Percentiles rank a stretch among this genome's conserved stretches.
Conservation (phyloP, 2,329 filamentous ascomycete species). For the Ophiostoma sp. region DNA sequence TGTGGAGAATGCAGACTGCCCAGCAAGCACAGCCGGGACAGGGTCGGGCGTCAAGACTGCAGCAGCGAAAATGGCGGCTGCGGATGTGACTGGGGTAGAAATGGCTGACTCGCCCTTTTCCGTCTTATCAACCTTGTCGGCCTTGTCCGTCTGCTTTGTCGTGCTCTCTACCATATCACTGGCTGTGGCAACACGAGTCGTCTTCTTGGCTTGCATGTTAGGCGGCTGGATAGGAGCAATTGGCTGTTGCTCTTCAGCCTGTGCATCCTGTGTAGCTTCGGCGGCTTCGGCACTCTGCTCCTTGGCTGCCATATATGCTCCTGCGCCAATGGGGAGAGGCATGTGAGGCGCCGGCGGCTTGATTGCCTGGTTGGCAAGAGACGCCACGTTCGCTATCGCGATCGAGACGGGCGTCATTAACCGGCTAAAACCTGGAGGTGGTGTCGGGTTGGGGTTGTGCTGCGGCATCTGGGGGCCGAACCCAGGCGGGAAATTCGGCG, state of each 20-base stretch:
- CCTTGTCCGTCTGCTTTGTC: not conserved
- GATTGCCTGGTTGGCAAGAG: not conserved
- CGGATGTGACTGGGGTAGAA: not conserved
- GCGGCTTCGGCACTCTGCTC: not conserved
- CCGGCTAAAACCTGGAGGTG: constrained; percentile 32
- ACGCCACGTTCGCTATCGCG: not conserved
- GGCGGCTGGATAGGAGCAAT: not conserved
- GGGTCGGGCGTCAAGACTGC: not conserved
- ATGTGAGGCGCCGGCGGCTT: not conserved
- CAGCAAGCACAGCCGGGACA: not conserved
- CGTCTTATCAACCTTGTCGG: not conserved
- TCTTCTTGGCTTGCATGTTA: constrained; percentile 2
- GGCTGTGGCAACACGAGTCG: constrained; percentile 3
- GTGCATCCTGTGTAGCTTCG: constrained; percentile 1
- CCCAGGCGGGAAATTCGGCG: constrained; percentile 41
- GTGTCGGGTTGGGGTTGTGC: constrained; percentile 25
- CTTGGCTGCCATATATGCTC: not conserved
- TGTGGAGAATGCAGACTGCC: not conserved
- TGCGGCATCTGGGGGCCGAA: constrained; percentile 32
- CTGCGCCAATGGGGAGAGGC: not conserved
- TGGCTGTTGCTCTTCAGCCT: not conserved
- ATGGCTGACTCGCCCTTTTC: not conserved
- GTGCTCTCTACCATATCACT: not conserved
- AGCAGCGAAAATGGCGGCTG: not conserved
- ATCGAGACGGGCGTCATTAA: constrained; percentile 13